Evolutionary conservation across 2,329 filamentous ascomycete species (phyloP).

Genomic region (Chaetomiaceae sp.): DNA sequence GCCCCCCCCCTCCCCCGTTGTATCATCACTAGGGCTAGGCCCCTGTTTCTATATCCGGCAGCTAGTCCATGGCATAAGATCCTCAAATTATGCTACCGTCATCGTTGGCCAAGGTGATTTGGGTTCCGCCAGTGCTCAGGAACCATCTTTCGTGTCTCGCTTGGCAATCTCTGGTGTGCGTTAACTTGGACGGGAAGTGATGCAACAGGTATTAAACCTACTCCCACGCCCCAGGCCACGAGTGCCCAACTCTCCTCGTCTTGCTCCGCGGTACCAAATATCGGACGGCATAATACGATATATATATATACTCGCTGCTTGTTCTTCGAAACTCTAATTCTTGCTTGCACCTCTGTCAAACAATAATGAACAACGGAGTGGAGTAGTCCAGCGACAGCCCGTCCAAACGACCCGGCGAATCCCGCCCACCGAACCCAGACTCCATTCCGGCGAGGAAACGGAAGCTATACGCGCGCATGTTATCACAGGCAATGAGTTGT

Average conservation of each 20-base stretch:
- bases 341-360: conserved; percentile 7
- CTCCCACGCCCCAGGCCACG: conserved; percentile 33
- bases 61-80: conserved; percentile 52
- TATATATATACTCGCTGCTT: conserved; percentile 34
- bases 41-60: conserved; percentile 50
- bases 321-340: conserved; percentile 11
- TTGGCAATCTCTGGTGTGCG: conserved; percentile 45
- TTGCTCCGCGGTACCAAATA: conserved; percentile 36
- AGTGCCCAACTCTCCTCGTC: conserved; percentile 27
- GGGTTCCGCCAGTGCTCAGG: conserved; percentile 40
- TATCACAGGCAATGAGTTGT: conserved; percentile 19
- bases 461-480: conserved; percentile 7
- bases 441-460: conserved; percentile 4
- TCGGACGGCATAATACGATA: conserved; percentile 46
- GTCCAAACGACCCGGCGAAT: conserved; percentile 3
- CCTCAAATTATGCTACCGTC: conserved; percentile 54
- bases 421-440: conserved; percentile 4
- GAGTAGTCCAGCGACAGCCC: not conserved
- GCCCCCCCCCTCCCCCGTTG: conserved; percentile 27
- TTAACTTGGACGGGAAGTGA: conserved; percentile 41
- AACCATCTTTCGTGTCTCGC: conserved; percentile 44
- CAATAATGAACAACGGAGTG: conserved; percentile 3
- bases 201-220: conserved; percentile 38
- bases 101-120: conserved; percentile 43
- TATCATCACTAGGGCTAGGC: conserved; percentile 40